Evolutionary conservation across 2,329 filamentous ascomycete genomes (phyloP).

Genomic region (Ascomycota sp.): DNA sequence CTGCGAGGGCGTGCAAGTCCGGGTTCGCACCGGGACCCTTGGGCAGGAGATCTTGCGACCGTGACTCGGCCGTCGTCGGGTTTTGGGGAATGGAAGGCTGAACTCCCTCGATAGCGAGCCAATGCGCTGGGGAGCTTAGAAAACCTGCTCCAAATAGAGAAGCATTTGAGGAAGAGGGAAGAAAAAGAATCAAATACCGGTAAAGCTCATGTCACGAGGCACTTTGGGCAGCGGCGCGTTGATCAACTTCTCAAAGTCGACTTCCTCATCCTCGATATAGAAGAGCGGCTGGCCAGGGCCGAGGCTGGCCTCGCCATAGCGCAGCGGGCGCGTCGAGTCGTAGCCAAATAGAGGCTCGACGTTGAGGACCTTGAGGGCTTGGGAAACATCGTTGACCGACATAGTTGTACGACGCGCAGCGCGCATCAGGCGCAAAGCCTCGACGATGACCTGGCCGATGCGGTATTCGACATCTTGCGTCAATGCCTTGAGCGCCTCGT

Average conservation of each 20-base stretch:
- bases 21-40: conserved; percentile 80
- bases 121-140: conserved; percentile 43
- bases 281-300: conserved; percentile 86
- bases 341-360: conserved; percentile 94
- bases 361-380: conserved; percentile 67
- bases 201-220: conserved; percentile 77
- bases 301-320: conserved; percentile 81
- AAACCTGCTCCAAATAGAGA: too few species aligned
- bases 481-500: conserved; percentile 70
- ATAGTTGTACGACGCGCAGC: conserved; percentile 68
- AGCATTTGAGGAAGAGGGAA: not conserved
- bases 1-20: conserved; percentile 57
- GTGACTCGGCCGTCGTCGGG: conserved; percentile 63
- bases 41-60: conserved; percentile 64
- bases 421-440: conserved; percentile 90
- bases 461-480: conserved; percentile 91
- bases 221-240: conserved; percentile 91
- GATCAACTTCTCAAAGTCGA: conserved; percentile 96
- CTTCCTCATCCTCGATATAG: conserved; percentile 94
- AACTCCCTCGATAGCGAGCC: conserved; percentile 92
- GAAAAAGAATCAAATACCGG: conserved; percentile 31
- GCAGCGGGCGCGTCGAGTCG: conserved; percentile 68
- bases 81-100: conserved; percentile 94
- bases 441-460: conserved; percentile 76
- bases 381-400: conserved; percentile 70